A percentile compares a stretch with the other conserved stretches of the same genome.
phyloP scores from a whole-genome alignment of 495 filamentous ascomycete genomes.

The Paragyromitra xinjiangensis region DNA sequence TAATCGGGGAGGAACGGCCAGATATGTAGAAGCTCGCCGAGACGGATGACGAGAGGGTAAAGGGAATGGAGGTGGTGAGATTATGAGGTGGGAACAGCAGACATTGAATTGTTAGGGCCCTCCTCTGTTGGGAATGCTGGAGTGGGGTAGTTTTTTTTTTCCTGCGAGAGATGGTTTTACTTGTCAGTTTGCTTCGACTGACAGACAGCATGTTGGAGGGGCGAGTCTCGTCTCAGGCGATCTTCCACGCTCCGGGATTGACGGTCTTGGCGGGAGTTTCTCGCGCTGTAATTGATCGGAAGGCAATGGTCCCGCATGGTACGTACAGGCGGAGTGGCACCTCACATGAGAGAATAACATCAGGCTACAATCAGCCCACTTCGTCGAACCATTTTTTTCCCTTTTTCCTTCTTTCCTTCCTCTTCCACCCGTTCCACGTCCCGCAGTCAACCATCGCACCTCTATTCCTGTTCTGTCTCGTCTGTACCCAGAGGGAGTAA shows the following conservation, averaged over 20 bases:
- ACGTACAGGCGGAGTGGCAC: constrained; percentile 19
- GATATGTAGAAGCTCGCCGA: constrained; percentile 21
- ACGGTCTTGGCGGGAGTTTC: constrained; percentile 18
- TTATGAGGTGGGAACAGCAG: constrained; percentile 23
- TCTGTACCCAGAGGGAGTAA: background rate
- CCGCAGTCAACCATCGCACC: background rate
- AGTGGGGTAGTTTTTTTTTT: constrained; percentile 33
- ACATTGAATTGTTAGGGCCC: background rate
- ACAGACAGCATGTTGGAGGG: background rate
- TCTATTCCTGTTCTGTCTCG: background rate
- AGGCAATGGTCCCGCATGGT: constrained; percentile 16
- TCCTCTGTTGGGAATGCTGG: background rate
- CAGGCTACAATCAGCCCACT: constrained; percentile 55
- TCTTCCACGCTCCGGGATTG: constrained; percentile 12
- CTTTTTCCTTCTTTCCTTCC: background rate
- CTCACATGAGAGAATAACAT: constrained; percentile 29
- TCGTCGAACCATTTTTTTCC: constrained; percentile 47
- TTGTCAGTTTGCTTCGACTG: background rate
- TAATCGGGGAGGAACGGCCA: constrained; percentile 7
- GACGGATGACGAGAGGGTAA: background rate
- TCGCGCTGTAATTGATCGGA: constrained; percentile 18
- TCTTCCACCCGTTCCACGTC: background rate
- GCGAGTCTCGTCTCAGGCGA: background rate
- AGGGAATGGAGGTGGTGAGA: constrained; percentile 19
- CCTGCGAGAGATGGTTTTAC: constrained; percentile 1